Percentiles rank a stretch among this genome's conserved stretches.
phyloP scores from a whole-genome alignment of 768 basidiomycete genomes.

The Cystofilobasidium macerans region DNA sequence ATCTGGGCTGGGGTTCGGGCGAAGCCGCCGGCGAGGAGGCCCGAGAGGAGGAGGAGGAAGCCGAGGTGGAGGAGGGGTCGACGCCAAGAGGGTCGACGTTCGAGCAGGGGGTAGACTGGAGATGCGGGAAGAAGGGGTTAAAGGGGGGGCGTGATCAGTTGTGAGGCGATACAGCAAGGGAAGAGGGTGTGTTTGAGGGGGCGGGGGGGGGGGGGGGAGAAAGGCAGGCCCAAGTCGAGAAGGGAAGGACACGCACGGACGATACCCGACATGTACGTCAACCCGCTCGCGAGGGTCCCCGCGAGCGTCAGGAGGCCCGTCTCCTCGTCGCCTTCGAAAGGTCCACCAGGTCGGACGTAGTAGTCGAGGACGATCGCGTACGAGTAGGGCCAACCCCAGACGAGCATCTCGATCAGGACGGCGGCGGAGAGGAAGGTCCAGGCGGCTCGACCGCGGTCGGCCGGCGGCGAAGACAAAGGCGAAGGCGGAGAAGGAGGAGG shows the following conservation, averaged over 20 bases:
- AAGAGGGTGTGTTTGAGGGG: too few species aligned
- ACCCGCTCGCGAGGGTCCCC: neutral
- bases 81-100: neutral
- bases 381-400: neutral
- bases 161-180: too few species aligned
- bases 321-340: neutral
- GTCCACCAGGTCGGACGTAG: neutral
- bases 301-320: neutral
- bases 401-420: neutral
- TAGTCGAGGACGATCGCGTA: neutral
- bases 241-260: neutral
- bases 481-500: neutral
- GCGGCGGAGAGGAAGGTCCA: neutral
- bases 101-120: neutral
- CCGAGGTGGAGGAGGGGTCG: neutral
- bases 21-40: too few species aligned
- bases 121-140: too few species aligned
- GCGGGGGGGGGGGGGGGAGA: too few species aligned
- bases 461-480: neutral
- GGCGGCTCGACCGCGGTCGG: neutral
- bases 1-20: neutral
- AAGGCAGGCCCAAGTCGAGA: too few species aligned
- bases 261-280: slow-evolving; percentile 1
- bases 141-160: too few species aligned
- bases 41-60: neutral